Percentiles rank a stretch among this genome's conserved stretches.
phyloP scores from a whole-genome alignment of 306 rosid species.

The Inga oerstediana region DNA sequence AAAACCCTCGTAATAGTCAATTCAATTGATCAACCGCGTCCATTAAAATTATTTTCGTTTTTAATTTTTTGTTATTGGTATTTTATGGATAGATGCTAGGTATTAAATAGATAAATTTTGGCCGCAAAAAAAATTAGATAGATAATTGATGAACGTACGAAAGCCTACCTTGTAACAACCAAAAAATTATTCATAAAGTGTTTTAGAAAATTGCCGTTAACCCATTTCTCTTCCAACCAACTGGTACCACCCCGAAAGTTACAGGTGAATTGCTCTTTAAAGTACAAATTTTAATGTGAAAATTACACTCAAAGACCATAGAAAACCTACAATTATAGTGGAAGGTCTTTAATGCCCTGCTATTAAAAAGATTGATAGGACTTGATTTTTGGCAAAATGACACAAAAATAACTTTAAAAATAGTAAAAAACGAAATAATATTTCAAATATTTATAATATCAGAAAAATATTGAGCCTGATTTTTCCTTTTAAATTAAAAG shows the following conservation, averaged over 20 bases:
- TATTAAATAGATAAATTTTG: too few relatives aligned
- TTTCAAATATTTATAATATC: too few relatives aligned
- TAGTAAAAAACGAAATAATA: too few relatives aligned
- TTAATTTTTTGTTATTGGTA: background rate
- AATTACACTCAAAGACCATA: background rate
- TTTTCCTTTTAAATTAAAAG: too few relatives aligned
- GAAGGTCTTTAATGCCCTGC: too few relatives aligned
- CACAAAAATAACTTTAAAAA: too few relatives aligned
- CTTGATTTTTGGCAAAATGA: too few relatives aligned
- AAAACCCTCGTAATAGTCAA: background rate
- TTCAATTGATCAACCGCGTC: background rate
- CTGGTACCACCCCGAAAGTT: background rate
- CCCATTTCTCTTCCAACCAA: background rate
- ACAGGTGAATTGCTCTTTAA: background rate
- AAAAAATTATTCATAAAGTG: background rate
- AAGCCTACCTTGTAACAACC: background rate
- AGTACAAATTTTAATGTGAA: background rate
- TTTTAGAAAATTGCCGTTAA: background rate
- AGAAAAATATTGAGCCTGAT: too few relatives aligned
- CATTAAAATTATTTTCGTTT: background rate
- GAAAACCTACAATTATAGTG: background rate
- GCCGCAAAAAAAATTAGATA: background rate
- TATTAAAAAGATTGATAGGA: too few relatives aligned
- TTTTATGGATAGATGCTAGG: too few relatives aligned
- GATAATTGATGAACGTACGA: background rate